Evolutionary conservation across 225 moss, liverwort and hornwort species (phyloP).

Genomic region (Anthoceros angustus): DNA sequence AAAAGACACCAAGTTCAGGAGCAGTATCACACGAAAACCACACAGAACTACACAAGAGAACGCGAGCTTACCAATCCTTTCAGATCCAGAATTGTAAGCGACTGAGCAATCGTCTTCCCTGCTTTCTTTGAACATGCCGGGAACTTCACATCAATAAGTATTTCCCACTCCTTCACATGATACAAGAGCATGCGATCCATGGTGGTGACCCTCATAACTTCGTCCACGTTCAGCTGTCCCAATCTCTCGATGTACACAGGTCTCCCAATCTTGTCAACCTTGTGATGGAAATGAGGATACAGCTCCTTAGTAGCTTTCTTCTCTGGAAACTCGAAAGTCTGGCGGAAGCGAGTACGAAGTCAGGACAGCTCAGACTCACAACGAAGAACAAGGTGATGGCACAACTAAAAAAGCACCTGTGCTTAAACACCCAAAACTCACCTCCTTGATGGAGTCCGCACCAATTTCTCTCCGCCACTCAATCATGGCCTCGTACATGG

Average conservation of each 20-base stretch:
- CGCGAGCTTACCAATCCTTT: slow-evolving; percentile 23
- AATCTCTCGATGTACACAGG: slow-evolving; percentile 33
- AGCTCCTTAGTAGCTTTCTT: slow-evolving; percentile 23
- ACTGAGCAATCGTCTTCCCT: slow-evolving; percentile 21
- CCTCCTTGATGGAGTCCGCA: slow-evolving; percentile 30
- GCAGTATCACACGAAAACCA: neutral
- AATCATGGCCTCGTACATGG: slow-evolving; percentile 33
- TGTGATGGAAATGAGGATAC: slow-evolving; percentile 34
- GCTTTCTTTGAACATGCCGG: slow-evolving; percentile 28
- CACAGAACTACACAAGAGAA: neutral
- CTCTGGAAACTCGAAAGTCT: slow-evolving; percentile 34
- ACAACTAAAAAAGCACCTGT: neutral
- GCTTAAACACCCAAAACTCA: neutral
- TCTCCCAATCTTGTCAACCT: slow-evolving; percentile 27
- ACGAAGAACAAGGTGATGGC: neutral
- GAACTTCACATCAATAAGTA: slow-evolving; percentile 28
- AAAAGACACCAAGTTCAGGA: slow-evolving; percentile 6
- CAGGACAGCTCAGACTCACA: neutral
- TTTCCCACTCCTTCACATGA: slow-evolving; percentile 34
- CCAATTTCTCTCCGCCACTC: slow-evolving; percentile 34
- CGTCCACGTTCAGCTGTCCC: slow-evolving; percentile 32
- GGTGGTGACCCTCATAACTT: slow-evolving; percentile 26
- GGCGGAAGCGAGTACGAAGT: neutral
- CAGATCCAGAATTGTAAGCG: slow-evolving; percentile 29
- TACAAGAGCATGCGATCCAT: slow-evolving; percentile 35